These are phyloP conservation scores for Schizophyllum amplum DNA, from an alignment of 1,284 basidiomycete species.

Conservation along the genomic window DNA sequence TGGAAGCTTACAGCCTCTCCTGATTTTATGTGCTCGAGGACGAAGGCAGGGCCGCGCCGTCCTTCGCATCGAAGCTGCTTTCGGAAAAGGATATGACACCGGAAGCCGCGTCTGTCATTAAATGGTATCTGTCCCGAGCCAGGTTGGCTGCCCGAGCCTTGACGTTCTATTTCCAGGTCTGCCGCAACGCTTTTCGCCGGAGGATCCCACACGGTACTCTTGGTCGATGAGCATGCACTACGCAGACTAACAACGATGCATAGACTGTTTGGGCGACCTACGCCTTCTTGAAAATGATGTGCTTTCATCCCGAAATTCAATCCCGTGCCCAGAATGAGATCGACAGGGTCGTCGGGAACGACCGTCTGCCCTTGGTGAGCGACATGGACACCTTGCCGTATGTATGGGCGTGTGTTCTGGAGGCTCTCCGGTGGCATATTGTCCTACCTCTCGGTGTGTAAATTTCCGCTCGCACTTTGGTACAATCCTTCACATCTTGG, in stretches of 20 bases:
- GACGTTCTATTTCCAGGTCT: conserved; percentile 15
- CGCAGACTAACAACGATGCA: no score
- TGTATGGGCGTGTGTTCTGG: conserved; percentile 13
- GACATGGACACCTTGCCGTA: conserved; percentile 16
- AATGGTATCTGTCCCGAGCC: neutral
- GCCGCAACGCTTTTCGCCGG: conserved; percentile 26
- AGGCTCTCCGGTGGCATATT: conserved; percentile 15
- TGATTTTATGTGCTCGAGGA: no score
- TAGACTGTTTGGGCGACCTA: conserved; percentile 29
- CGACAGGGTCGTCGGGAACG: conserved; percentile 14
- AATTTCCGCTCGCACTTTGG: neutral
- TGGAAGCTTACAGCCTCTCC: no score
- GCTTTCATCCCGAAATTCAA: conserved; percentile 14
- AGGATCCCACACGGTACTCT: conserved; percentile 25
- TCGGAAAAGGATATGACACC: neutral
- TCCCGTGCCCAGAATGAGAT: conserved; percentile 16
- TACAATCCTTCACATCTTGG: neutral
- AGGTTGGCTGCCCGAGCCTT: neutral
- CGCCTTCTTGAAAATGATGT: conserved; percentile 27
- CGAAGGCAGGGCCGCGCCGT: neutral
- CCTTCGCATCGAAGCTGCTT: neutral
- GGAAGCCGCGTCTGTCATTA: neutral
- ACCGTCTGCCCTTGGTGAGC: conserved; percentile 12
- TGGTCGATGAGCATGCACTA: neutral
- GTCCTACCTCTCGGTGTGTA: neutral